Base-by-base conservation (phyloP, 2,329 filamentous ascomycete genomes). In the Aspergillus pseudotamarii region DNA sequence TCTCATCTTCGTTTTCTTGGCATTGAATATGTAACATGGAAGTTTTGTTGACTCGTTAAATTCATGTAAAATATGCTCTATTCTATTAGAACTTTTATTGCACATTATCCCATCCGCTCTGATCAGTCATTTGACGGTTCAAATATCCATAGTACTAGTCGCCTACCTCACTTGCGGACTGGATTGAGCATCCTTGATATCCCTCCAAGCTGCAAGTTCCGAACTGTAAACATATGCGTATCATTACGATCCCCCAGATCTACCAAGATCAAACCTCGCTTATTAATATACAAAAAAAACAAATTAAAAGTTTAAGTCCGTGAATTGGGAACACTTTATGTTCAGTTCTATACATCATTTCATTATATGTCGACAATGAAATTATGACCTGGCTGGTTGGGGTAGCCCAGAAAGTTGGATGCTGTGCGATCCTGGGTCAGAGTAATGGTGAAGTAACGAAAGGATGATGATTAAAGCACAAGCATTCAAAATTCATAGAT, bases 41-140 rank as follows among this genome's bases (percentile, higher is more conserved):
- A 61, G 53, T 55, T 45, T 14, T 58, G 56, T 66, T 61, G 16
- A 23, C 57, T 48, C 62, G 43, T 62, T 60, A 57, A 59, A 57
- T 58, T 63, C 57, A 57, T 67, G 65, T 68, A 68, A 66, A 67
- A 61, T 69, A 68, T 54, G 62, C 61, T 62, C 51, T 63, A 60
- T 56, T 66, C 60, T 63, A 59, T 58, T 69, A 21, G 48, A 32
- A 34, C 61, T 36, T 66, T 45, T 57, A 59, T 59, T 64, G 58
- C 58, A 60, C 62, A 55, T 38, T 45, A 50, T 53, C 23, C 23
- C 28, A 32, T 34, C 9, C 36, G n/a, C 54, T 45, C 50, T 14
- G 16, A 55, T 48, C 34, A 46, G n/a, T 30, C 28, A 30, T 32
- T 57, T n/a, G 19, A 58, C 12, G 8, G n/a, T 46, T 23, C 26